A percentile compares a stretch with the other conserved stretches of the same genome.
Conservation (phyloP, 257 asterid species). For the Coffea canephora region DNA sequence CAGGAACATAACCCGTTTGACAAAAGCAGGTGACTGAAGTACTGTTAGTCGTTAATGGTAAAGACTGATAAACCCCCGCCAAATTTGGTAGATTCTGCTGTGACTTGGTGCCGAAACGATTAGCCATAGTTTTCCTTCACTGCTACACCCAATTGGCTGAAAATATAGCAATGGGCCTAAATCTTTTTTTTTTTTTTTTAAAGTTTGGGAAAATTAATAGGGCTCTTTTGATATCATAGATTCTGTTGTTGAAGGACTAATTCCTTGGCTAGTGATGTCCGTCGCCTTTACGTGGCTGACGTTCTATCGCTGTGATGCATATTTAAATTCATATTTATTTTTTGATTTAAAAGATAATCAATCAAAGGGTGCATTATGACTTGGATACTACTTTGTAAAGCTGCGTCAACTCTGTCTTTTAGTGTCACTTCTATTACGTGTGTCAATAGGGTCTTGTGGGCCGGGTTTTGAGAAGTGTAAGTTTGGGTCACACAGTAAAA, state of each 20-base stretch:
- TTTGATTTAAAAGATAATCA: background rate
- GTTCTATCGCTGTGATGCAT: background rate
- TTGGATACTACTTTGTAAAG: too few species aligned
- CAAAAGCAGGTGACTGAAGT: slow-evolving; percentile 25
- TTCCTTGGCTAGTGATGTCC: background rate
- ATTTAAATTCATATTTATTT: background rate
- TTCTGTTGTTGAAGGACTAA: background rate
- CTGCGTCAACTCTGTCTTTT: too few species aligned
- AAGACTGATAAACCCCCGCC: slow-evolving; percentile 26
- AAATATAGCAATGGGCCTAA: slow-evolving; percentile 3
- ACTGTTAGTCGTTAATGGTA: slow-evolving; percentile 18
- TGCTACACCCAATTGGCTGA: background rate
- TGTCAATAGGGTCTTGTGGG: too few species aligned
- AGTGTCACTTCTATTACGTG: too few species aligned
- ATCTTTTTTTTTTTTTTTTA: background rate
- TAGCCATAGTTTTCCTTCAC: slow-evolving; percentile 32
- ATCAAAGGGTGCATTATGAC: background rate
- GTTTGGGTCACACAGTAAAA: too few species aligned
- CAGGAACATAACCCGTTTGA: slow-evolving; percentile 10
- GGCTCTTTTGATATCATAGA: background rate
- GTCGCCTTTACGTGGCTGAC: slow-evolving; percentile 19
- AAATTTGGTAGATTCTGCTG: slow-evolving; percentile 29
- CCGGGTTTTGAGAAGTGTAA: too few species aligned
- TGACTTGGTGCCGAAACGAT: slow-evolving; percentile 39
- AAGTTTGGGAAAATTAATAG: background rate